phyloP scores from a whole-genome alignment of 129 eudicot genomes.

The Tanacetum coccineum region DNA sequence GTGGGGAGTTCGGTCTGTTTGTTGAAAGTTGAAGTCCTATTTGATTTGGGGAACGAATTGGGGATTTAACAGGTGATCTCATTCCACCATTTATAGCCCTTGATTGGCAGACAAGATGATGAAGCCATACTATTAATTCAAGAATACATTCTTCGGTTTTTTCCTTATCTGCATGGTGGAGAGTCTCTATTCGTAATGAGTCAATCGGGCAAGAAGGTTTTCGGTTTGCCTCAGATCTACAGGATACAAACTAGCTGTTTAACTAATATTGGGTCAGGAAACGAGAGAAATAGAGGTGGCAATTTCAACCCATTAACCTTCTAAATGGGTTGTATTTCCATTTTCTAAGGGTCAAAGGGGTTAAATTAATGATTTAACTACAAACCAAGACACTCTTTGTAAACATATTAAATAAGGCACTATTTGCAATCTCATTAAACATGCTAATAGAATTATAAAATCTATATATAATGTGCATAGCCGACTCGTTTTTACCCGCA shows the following conservation, averaged over 20 bases:
- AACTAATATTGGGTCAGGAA: constrained; percentile 5
- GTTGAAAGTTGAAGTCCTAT: constrained; percentile 44
- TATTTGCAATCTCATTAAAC: background rate
- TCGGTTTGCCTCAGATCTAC: constrained; percentile 68
- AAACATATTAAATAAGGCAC: background rate
- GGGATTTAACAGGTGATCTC: constrained; percentile 82
- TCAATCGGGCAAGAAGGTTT: constrained; percentile 67
- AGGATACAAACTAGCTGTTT: background rate
- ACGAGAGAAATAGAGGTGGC: constrained; percentile 3
- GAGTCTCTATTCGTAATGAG: constrained; percentile 78
- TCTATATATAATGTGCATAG: background rate
- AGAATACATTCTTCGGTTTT: constrained; percentile 82
- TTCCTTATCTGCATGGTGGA: constrained; percentile 84
- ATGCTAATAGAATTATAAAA: background rate
- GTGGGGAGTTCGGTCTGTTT: constrained; percentile 44
- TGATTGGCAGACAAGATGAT: constrained; percentile 74
- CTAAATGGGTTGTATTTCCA: background rate
- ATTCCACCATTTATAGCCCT: constrained; percentile 49
- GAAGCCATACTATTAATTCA: constrained; percentile 85
- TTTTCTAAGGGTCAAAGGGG: background rate
- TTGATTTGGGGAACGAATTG: constrained; percentile 81
- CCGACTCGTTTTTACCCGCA: background rate
- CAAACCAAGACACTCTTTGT: background rate
- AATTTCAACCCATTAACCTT: background rate
- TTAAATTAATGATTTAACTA: background rate